phyloP scores from a whole-genome alignment of 2,329 filamentous ascomycete species.

The Colletotrichum filicis region DNA sequence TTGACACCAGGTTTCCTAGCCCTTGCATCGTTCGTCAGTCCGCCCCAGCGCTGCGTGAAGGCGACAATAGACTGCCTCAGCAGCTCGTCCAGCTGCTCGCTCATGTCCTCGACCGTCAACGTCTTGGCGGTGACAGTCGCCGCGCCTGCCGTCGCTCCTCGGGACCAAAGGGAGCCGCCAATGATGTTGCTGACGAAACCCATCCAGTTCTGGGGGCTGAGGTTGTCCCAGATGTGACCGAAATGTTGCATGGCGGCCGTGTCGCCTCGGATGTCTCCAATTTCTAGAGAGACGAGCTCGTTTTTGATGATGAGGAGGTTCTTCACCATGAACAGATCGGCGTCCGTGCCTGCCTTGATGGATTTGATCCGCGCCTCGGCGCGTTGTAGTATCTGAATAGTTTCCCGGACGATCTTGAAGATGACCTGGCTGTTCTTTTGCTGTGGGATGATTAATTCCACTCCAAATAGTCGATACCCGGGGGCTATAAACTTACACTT shows the following conservation, averaged over 20 bases:
- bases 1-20: constrained; percentile 59
- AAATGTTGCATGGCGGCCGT: constrained; percentile 69
- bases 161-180: constrained; percentile 63
- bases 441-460: constrained; percentile 40
- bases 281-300: constrained; percentile 95
- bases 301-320: constrained; percentile 96
- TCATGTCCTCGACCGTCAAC: constrained; percentile 66
- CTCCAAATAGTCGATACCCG: too few species aligned
- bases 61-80: constrained; percentile 71
- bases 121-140: constrained; percentile 40
- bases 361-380: constrained; percentile 78
- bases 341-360: constrained; percentile 71
- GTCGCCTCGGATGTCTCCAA: constrained; percentile 73
- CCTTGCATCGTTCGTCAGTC: constrained; percentile 60
- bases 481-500: constrained; percentile 57
- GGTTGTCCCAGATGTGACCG: constrained; percentile 71
- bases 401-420: constrained; percentile 85
- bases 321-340: constrained; percentile 92
- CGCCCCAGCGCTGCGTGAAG: constrained; percentile 71
- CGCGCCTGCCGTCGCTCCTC: constrained; percentile 36
- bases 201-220: constrained; percentile 67
- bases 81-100: constrained; percentile 72
- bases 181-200: constrained; percentile 69
- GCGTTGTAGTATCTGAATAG: constrained; percentile 82
- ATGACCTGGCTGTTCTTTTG: constrained; percentile 66